A percentile compares a stretch with the other conserved stretches of the same genome.
These are phyloP conservation scores for Litchi chinensis DNA, from an alignment of 345 rosid genomes.

Conservation along the genomic window DNA sequence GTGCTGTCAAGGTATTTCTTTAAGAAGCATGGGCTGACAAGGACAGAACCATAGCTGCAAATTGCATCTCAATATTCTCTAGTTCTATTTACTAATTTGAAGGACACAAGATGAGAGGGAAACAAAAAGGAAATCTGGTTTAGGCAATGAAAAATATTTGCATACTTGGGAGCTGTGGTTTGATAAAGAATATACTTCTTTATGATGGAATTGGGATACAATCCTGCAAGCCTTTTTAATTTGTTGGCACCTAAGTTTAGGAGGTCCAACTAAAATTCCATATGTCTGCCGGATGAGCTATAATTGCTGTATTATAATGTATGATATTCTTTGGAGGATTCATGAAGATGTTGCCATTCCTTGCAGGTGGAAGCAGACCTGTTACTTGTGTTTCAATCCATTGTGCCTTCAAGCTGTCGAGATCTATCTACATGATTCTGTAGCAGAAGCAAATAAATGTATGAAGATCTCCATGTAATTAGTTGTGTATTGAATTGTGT, in stretches of 20 bases:
- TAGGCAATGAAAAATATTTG: neutral
- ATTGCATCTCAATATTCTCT: neutral
- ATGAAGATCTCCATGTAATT: neutral
- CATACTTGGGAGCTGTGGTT: neutral
- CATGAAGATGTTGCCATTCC: neutral
- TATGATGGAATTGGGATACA: neutral
- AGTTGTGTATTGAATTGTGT: conserved; percentile 2
- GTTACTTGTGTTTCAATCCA: neutral
- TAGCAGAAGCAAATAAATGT: neutral
- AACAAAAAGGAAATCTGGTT: neutral
- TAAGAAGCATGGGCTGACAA: neutral
- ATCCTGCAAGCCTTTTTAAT: neutral
- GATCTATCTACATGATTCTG: neutral
- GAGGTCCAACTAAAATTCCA: neutral
- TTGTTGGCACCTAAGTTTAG: neutral
- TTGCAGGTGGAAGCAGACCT: conserved; percentile 25
- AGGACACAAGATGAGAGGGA: neutral
- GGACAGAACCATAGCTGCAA: neutral
- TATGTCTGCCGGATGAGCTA: neutral
- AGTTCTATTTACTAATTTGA: neutral
- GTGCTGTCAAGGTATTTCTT: no score
- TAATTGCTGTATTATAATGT: neutral
- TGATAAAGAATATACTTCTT: neutral
- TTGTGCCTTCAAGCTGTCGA: neutral
- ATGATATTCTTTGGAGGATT: neutral